phyloP scores from a whole-genome alignment of 78 protist species.

The slime mould (Dictyostelium discoideum) region DNA sequence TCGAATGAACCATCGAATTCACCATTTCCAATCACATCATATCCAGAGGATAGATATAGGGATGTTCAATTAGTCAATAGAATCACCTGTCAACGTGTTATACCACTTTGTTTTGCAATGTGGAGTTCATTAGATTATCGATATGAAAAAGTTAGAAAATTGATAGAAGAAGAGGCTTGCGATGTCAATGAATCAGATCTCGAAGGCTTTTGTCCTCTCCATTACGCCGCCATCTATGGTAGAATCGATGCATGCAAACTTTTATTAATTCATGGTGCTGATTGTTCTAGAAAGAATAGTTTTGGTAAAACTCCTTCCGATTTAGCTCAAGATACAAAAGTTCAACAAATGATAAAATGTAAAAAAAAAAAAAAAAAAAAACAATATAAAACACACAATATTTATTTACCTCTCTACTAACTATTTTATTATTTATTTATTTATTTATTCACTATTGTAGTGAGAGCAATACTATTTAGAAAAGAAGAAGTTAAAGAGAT shows the following conservation, averaged over 20 bases:
- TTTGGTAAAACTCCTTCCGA: slow-evolving; percentile 79
- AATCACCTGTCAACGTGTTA: slow-evolving; percentile 76
- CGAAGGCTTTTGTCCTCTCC: slow-evolving; percentile 79
- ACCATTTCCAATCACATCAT: slow-evolving; percentile 72
- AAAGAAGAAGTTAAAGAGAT: slow-evolving; percentile 77
- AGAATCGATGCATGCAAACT: slow-evolving; percentile 76
- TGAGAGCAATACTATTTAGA: slow-evolving; percentile 70
- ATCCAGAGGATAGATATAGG: slow-evolving; percentile 75
- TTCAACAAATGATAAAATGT: slow-evolving; percentile 82
- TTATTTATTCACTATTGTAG: not conserved
- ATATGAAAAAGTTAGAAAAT: slow-evolving; percentile 73
- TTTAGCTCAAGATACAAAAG: slow-evolving; percentile 72
- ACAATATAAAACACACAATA: no score
- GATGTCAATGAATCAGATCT: slow-evolving; percentile 77
- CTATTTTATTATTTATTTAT: no score
- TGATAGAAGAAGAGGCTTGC: slow-evolving; percentile 75
- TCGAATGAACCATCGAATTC: slow-evolving; percentile 51
- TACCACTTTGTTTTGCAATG: slow-evolving; percentile 82
- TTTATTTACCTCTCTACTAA: no score
- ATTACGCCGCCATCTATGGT: slow-evolving; percentile 78
- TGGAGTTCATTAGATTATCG: slow-evolving; percentile 76
- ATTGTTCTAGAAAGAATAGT: slow-evolving; percentile 62
- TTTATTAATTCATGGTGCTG: slow-evolving; percentile 66
- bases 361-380: not conserved
- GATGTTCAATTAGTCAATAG: slow-evolving; percentile 74